A percentile compares a stretch with the other conserved stretches of the same genome.
phyloP scores from a whole-genome alignment of 2,329 filamentous ascomycete species.

The Aspergillus eucalypticola region DNA sequence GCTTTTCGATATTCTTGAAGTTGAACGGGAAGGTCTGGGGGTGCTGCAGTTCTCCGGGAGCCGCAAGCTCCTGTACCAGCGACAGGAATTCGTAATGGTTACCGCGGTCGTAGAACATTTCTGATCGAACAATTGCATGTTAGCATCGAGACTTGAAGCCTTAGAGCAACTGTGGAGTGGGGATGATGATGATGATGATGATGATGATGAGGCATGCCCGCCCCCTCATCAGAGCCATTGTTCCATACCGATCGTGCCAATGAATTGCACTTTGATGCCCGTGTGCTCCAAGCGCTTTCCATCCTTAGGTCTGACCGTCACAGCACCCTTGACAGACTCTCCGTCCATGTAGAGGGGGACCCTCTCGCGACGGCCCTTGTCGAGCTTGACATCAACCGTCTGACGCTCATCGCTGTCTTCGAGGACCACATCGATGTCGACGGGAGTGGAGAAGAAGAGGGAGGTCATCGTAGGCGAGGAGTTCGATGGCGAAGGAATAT shows the following conservation, averaged over 20 bases:
- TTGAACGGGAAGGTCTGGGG: slow-evolving; percentile 99
- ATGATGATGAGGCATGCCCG: neutral
- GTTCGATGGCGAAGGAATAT: slow-evolving; percentile 1
- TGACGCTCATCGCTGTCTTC: slow-evolving; percentile 91
- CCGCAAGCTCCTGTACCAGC: slow-evolving; percentile 92
- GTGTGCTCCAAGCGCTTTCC: slow-evolving; percentile 97
- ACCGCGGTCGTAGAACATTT: slow-evolving; percentile 99
- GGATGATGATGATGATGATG: neutral
- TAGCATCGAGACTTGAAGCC: neutral
- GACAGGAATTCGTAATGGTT: slow-evolving; percentile 99
- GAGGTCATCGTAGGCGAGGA: slow-evolving; percentile 71
- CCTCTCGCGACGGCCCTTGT: slow-evolving; percentile 97
- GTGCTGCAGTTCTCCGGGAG: slow-evolving; percentile 95
- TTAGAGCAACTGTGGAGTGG: neutral
- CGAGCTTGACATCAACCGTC: slow-evolving; percentile 96
- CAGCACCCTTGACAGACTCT: slow-evolving; percentile 94
- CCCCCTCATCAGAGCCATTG: neutral
- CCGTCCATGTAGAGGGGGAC: slow-evolving; percentile 96
- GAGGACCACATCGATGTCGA: slow-evolving; percentile 98
- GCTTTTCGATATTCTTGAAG: slow-evolving; percentile 99
- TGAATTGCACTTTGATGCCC: slow-evolving; percentile 99
- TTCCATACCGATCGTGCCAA: slow-evolving; percentile 84
- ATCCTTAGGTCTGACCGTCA: slow-evolving; percentile 95
- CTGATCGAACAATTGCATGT: slow-evolving; percentile 48
- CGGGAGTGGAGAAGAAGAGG: slow-evolving; percentile 96